Evolutionary conservation across 805 yeast species (phyloP), one percentile per base, ranked within the genome.

Genomic region (Ogataea minuta): DNA sequence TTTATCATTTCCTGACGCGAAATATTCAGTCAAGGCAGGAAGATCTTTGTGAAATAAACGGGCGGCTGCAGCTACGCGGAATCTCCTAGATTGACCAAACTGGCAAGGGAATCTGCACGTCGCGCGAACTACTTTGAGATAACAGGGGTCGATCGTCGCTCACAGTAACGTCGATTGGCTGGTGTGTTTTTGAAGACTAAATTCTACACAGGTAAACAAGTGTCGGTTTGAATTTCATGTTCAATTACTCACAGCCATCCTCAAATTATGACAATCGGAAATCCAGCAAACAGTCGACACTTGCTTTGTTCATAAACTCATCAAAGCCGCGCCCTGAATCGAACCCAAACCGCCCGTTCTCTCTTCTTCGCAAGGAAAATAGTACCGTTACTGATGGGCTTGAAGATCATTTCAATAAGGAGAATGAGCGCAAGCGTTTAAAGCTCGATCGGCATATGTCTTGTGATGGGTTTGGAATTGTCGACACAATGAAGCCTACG

Each of bases 201-300:
- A 5, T 7, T 29, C 9, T 9, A 12, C 5, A 12, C 16, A 31
- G 23, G 25, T n/a, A 36, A 36, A 30, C 28, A 19, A 23, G 15
- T 17, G 19, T 21, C 19, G 10, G 5, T 13, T 9, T 15, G 11
- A 3, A 9, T 19, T 11, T 17, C 12, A 48, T 48, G 52, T 48
- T 48, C 39, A 42, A 37, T 21, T 17, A 24, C 4, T 28, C 49
- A 13, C 39, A 44, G 4, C 32, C 39, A 11, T 32, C 35, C 11
- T 39, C 46, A 6, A 33, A 36, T 19, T 24, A 36, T 13, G 44
- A 43, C 25, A 39, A 31, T 28, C 28, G 28, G 27, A 34, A 39
- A 9, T 16, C 34, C 8, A 25, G 41, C 9, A 51, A 48, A 36
- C 56, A 49, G 34, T 43, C 54, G 2, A 51, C 52, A 3, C 26